A percentile compares a stretch with the other conserved stretches of the same genome.
phyloP scores from a whole-genome alignment of 768 basidiomycete genomes.

The Lentinula detonsa region DNA sequence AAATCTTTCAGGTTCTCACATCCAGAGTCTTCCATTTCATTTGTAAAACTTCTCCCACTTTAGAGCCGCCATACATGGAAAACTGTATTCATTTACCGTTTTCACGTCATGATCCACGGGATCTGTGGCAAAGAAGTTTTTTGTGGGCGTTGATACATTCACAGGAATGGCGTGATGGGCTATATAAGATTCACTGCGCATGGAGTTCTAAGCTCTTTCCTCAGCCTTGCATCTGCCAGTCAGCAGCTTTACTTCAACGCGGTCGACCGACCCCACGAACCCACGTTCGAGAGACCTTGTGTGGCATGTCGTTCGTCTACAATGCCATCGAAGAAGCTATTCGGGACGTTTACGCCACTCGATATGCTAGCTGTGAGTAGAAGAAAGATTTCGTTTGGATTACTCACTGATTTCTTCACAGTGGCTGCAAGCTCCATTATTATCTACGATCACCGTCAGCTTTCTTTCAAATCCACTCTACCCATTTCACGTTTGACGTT shows the following conservation, averaged over 20 bases:
- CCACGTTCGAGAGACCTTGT: neutral
- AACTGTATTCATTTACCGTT: too few relatives aligned
- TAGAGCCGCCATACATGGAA: neutral
- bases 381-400: neutral
- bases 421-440: constrained; percentile 49
- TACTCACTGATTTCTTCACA: constrained; percentile 14
- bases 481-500: neutral
- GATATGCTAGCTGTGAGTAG: constrained; percentile 37
- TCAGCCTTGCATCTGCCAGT: neutral
- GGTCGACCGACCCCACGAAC: neutral
- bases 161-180: neutral
- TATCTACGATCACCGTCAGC: constrained; percentile 48
- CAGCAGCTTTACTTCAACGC: neutral
- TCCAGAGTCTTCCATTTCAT: too few relatives aligned
- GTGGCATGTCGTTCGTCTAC: neutral
- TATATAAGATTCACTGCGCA: neutral
- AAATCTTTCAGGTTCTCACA: too few relatives aligned
- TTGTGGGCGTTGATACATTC: neutral
- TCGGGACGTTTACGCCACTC: constrained; percentile 31
- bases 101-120: neutral
- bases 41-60: neutral
- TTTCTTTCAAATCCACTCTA: neutral
- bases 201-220: neutral
- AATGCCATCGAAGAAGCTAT: constrained; percentile 8
- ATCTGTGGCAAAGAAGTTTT: neutral